Percentiles rank a stretch among this genome's conserved stretches.
Evolutionary conservation across 2,329 filamentous ascomycete species (phyloP).

Genomic region (Fulvia fulva): DNA sequence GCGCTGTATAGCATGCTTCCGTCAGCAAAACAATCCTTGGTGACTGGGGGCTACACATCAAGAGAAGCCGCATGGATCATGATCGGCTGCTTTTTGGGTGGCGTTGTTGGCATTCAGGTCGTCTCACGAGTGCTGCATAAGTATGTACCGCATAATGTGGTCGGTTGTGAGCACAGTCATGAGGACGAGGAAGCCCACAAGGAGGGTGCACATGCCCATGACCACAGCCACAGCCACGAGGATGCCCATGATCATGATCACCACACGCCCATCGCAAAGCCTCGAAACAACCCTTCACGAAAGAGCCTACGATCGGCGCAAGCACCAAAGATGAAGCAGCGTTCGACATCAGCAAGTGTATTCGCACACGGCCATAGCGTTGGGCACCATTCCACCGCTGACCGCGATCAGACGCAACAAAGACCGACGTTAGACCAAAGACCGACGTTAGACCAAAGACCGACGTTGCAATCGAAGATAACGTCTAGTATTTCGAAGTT

Average conservation of each 20-base stretch:
- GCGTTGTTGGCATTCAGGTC: slow-evolving; percentile 71
- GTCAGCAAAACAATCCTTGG: slow-evolving; percentile 73
- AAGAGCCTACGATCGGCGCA: slow-evolving; percentile 20
- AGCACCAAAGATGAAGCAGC: slow-evolving; percentile 19
- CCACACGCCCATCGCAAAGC: slow-evolving; percentile 10
- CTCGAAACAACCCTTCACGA: slow-evolving; percentile 7
- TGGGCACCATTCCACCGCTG: slow-evolving; percentile 17
- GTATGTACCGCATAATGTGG: slow-evolving; percentile 72
- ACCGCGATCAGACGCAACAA: neutral
- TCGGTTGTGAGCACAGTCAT: slow-evolving; percentile 75
- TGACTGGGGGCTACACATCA: slow-evolving; percentile 62
- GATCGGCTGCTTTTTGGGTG: slow-evolving; percentile 65
- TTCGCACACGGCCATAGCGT: neutral
- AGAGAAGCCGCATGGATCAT: slow-evolving; percentile 64
- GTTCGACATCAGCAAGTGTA: slow-evolving; percentile 11
- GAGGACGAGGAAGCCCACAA: slow-evolving; percentile 48
- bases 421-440: slow-evolving; percentile 16
- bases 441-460: slow-evolving; percentile 39
- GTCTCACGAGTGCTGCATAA: slow-evolving; percentile 69
- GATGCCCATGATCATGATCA: slow-evolving; percentile 26
- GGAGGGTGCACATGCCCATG: slow-evolving; percentile 11
- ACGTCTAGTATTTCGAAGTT: slow-evolving; percentile 47
- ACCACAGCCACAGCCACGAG: slow-evolving; percentile 14
- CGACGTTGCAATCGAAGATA: slow-evolving; percentile 40
- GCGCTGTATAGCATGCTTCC: slow-evolving; percentile 91